Evolutionary conservation across 106 monocot species (phyloP), one percentile per base, ranked within the genome.

Genomic region (Gastrodia elata): DNA sequence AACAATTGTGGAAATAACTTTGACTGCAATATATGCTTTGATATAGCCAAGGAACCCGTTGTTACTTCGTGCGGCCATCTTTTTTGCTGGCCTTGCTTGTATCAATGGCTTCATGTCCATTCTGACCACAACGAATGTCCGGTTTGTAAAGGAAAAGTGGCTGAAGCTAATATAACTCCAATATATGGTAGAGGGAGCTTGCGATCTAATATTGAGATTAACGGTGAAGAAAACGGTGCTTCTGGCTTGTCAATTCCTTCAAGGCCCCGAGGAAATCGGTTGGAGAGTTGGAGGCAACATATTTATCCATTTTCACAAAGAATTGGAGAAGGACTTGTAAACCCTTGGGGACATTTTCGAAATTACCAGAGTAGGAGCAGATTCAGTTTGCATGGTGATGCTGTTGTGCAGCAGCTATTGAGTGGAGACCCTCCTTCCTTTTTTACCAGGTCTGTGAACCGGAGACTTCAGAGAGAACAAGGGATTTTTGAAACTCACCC

Each of bases 21-120:
- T 33, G 77, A 71, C 20, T 77, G 77, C 52, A 71, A 77, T 18
- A 34, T 77, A 20, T 77, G 77, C 59, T 42, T 77, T 34, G 70
- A 77, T 32, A 18, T 77, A 38, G 70, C 77, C 2, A 70, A 57
- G 41, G 77, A 77, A 7, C 77, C 77, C 15, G 58, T 77, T 32
- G 77, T 77, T 20, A 77, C 71, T 32, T 71, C 55, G 22, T 77
- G 77, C 18, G 77, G 77, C 35, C 77, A 77, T 46, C 39, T 77
- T 15, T 77, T 77, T 40, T 77, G 77, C 59, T 77, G 77, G 77
- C 77, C 71, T 18, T 77, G 77, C 32, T 38, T 77, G 35, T 77
- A 71, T 42, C 59, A 59, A 39, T 64, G 77, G 77, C 61, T 77
- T 32, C 77, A 71, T 71, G 33, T 71, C 11, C 77, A 59, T 71